These are phyloP conservation scores for Pseudotsuga menziesii DNA, from an alignment of 75 land plant species.

Conservation along the genomic window DNA sequence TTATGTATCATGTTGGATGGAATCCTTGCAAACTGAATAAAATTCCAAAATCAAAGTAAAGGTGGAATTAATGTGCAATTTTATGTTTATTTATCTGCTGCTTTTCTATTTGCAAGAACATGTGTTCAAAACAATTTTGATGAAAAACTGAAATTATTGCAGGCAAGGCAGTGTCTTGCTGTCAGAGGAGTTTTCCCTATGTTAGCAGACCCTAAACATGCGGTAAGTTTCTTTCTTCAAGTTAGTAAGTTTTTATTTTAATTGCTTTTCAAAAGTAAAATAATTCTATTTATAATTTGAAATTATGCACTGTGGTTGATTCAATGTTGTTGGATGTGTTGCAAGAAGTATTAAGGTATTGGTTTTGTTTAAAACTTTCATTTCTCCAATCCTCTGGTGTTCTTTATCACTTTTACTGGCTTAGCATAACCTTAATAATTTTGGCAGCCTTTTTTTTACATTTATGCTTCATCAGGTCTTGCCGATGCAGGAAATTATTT, in stretches of 20 bases:
- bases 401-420: neutral
- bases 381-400: neutral
- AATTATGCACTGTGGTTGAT: no score
- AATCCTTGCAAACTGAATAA: neutral
- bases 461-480: neutral
- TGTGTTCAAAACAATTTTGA: no score
- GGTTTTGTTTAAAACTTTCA: neutral
- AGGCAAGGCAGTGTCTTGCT: slow-evolving; percentile 72
- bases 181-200: slow-evolving; percentile 70
- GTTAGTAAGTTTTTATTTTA: neutral
- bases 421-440: neutral
- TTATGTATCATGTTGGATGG: neutral
- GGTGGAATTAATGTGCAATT: neutral
- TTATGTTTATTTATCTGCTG: neutral
- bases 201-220: slow-evolving; percentile 54
- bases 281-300: no score
- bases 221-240: slow-evolving; percentile 13
- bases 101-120: neutral
- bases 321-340: neutral
- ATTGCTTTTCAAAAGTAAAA: no score
- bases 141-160: slow-evolving; percentile 10
- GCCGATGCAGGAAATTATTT: neutral
- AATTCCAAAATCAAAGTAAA: neutral
- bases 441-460: neutral
- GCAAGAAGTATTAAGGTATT: neutral